Conservation (phyloP, 169 alveolate genomes). For the Plasmodium falciparum region DNA sequence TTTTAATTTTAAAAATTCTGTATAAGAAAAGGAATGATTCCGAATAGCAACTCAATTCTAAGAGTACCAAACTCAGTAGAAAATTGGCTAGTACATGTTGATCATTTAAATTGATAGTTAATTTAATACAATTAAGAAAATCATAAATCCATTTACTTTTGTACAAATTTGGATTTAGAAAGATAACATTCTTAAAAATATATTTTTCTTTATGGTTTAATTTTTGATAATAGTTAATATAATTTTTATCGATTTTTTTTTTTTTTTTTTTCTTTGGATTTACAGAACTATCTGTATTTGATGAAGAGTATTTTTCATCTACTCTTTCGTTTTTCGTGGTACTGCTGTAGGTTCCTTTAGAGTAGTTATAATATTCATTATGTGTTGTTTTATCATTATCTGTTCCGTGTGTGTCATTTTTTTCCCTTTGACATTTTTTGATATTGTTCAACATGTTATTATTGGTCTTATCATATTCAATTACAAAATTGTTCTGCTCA, state of each 20-base stretch:
- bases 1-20: constrained; percentile 64
- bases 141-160: constrained; percentile 69
- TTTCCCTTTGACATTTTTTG: background rate
- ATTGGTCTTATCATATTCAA: background rate
- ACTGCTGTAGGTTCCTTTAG: background rate
- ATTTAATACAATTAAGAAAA: constrained; percentile 60
- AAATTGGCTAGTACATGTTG: constrained; percentile 56
- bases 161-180: constrained; percentile 62
- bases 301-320: background rate
- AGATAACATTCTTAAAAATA: constrained; percentile 36
- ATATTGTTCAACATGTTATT: background rate
- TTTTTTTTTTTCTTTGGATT: background rate
- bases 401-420: background rate
- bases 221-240: background rate
- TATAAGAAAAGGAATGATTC: constrained; percentile 66
- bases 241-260: background rate
- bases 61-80: constrained; percentile 55
- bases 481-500: constrained; percentile 13
- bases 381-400: background rate
- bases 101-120: constrained; percentile 63
- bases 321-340: background rate
- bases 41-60: constrained; percentile 73
- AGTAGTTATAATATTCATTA: background rate
- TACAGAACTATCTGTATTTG: background rate
- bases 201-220: constrained; percentile 18